A percentile compares a stretch with the other conserved stretches of the same genome.
Conservation (phyloP, 257 asterid genomes). For the Solanum clarkiae region DNA sequence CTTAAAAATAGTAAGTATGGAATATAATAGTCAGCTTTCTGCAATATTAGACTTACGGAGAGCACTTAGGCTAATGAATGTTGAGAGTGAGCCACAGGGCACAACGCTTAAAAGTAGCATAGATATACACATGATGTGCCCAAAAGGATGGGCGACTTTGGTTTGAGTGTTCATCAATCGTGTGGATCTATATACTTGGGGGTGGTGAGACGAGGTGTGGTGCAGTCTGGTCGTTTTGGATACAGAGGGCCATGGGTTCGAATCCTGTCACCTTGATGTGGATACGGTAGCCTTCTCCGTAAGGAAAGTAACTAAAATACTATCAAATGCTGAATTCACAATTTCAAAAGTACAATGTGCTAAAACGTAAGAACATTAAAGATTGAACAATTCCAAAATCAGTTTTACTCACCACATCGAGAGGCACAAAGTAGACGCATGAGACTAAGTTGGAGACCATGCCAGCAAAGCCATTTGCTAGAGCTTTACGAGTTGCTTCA, state of each 20-base stretch:
- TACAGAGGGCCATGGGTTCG: no score
- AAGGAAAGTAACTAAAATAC: neutral
- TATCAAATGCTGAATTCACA: neutral
- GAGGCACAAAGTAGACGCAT: constrained; percentile 74
- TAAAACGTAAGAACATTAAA: neutral
- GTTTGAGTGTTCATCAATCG: no score
- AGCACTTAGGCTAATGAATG: neutral
- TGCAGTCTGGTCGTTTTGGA: no score
- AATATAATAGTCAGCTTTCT: neutral
- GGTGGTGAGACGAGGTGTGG: no score
- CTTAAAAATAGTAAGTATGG: neutral
- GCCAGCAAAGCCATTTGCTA: constrained; percentile 83
- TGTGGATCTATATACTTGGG: no score
- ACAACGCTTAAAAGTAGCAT: neutral
- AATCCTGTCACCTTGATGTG: no score
- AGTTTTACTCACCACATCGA: constrained; percentile 66
- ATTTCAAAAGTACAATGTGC: neutral
- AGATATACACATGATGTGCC: neutral
- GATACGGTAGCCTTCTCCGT: no score
- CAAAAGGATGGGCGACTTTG: no score
- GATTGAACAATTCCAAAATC: neutral
- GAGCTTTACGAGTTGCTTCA: constrained; percentile 67
- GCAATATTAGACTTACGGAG: neutral
- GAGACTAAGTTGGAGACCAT: constrained; percentile 80
- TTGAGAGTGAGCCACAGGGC: neutral